Evolutionary conservation across 805 yeast species (phyloP), one percentile per base, ranked within the genome.

Genomic region (Starmerella potacharoeniae): DNA sequence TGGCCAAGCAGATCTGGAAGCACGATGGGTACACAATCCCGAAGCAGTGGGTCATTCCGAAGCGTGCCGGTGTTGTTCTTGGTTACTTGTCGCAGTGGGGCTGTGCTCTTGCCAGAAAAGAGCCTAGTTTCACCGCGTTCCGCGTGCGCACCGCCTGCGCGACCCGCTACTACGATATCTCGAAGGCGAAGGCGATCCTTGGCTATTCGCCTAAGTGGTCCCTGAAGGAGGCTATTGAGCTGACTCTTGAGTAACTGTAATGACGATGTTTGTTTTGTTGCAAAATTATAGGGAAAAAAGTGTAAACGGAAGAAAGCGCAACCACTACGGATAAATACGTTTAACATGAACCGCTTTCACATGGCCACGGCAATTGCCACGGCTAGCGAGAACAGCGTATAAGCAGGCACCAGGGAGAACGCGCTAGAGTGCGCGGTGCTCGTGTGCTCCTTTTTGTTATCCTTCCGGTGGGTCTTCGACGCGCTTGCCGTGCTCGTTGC

Each of bases 1-100:
- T 93, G 63, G 97, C 97, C 8, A 80, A 97, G 66, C 85, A 95
- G 1, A 95, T 93, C 30, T 93, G 97, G 97, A 91, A 91, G 68
- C 90, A 91, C 28, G 96, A 89, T 70, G 97, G 96, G 3, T 84
- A 83, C 65, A 77, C 86, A 54, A 93, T 84, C 61, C 77, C 76
- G 33, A 75, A 70, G 52, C 83, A 81, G 61, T 81, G 87, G 60
- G 89, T 81, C 22, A 75, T 93, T 55, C 76, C 76, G 48, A 79
- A 84, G 64, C 80, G 85, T 0, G 71, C 87, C n/a, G 97, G 95
- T 2, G 77, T 93, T 57, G 77, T 74, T 1, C 81, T 84, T 42
- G 97, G 97, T 14, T 85, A 86, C 65, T 68, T 88, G 42, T 80
- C 95, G n/a, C 86, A 84, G 62, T 78, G 80, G 64, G 78, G 83